Conservation (phyloP, 768 basidiomycete species). For the Dendrothele bispora region DNA sequence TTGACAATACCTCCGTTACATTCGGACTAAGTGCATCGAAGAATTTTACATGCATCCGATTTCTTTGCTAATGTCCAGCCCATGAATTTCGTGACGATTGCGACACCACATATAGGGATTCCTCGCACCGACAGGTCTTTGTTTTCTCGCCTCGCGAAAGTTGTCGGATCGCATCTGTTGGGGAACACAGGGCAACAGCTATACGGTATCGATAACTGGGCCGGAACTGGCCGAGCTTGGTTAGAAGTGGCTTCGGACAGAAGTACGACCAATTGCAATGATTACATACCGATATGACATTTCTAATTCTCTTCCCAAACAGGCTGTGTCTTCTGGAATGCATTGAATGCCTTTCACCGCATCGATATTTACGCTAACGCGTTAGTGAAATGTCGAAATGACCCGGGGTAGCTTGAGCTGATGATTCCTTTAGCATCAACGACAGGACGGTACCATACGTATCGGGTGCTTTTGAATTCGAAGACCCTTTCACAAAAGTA, state of each 20-base stretch:
- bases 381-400: conserved; percentile 7
- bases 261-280: conserved; percentile 12
- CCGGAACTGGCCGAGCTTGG: conserved; percentile 23
- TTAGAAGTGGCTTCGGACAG: conserved; percentile 32
- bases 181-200: conserved; percentile 37
- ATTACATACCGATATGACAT: background rate
- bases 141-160: conserved; percentile 8
- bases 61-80: conserved; percentile 35
- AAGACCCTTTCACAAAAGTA: conserved; percentile 26
- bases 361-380: conserved; percentile 34
- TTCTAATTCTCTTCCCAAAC: background rate
- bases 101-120: conserved; percentile 36
- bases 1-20: background rate
- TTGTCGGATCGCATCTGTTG: conserved; percentile 29
- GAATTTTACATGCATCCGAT: conserved; percentile 14
- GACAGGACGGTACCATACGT: conserved; percentile 35
- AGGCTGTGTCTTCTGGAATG: conserved; percentile 27
- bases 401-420: no score
- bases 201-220: conserved; percentile 29
- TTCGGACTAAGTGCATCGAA: background rate
- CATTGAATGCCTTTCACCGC: conserved; percentile 25
- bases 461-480: conserved; percentile 27
- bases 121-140: conserved; percentile 13
- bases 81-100: conserved; percentile 37
- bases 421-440: conserved; percentile 5